Percentiles rank a stretch among this genome's conserved stretches.
phyloP scores from a whole-genome alignment of 2,329 filamentous ascomycete genomes.

The Aspergillus tanneri region DNA sequence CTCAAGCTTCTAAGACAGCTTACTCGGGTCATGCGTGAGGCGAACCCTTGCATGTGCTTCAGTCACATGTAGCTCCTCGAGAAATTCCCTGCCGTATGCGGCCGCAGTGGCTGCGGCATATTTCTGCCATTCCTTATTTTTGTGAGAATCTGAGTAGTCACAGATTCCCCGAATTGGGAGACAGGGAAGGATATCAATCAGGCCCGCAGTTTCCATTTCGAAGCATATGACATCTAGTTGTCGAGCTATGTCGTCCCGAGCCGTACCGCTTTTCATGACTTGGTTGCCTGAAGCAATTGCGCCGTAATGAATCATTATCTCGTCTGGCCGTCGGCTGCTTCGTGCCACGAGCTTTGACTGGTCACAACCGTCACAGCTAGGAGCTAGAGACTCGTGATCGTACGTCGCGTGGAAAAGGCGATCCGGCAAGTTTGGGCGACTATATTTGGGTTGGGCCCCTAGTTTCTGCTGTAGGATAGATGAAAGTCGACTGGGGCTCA shows the following conservation, averaged over 20 bases:
- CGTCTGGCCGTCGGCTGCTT: background rate
- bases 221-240: constrained; percentile 24
- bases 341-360: background rate
- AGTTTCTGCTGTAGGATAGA: constrained; percentile 6
- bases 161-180: constrained; percentile 45
- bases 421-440: constrained; percentile 7
- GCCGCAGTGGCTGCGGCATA: constrained; percentile 37
- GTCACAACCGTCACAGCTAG: constrained; percentile 4
- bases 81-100: constrained; percentile 26
- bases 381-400: background rate
- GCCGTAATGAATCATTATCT: constrained; percentile 24
- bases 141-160: constrained; percentile 44
- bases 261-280: constrained; percentile 21
- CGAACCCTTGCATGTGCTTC: background rate
- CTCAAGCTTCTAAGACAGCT: background rate
- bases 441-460: background rate
- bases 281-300: constrained; percentile 27
- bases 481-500: constrained; percentile 1
- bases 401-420: constrained; percentile 8
- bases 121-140: constrained; percentile 39
- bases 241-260: constrained; percentile 9
- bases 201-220: constrained; percentile 34
- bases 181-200: constrained; percentile 35
- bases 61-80: constrained; percentile 15
- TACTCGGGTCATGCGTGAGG: constrained; percentile 4